Evolutionary conservation across 257 asterid genomes (phyloP).

Genomic region (Solanum virginianum): DNA sequence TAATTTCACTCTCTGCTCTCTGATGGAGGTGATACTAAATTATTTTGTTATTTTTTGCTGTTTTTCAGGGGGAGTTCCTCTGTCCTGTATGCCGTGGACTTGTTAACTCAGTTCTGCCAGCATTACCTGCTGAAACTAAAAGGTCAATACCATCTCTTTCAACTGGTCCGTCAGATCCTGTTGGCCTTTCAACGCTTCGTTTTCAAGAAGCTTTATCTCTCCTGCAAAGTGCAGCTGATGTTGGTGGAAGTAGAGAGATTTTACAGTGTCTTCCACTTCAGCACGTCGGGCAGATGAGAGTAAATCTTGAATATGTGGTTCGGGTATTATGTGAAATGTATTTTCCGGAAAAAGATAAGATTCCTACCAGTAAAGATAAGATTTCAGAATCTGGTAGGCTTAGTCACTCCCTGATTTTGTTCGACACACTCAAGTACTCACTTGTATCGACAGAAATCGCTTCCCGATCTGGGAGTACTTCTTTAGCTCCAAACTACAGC

Average conservation of each 20-base stretch:
- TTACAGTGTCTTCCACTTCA: slow-evolving; percentile 48
- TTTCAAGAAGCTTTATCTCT: slow-evolving; percentile 56
- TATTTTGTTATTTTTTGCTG: slow-evolving; percentile 7
- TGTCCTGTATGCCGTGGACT: slow-evolving; percentile 99
- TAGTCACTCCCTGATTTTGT: slow-evolving; percentile 54
- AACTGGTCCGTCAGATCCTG: slow-evolving; percentile 12
- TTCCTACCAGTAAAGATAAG: slow-evolving; percentile 60
- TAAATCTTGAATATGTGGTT: slow-evolving; percentile 51
- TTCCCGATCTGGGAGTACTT: slow-evolving; percentile 64
- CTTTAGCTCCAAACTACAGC: slow-evolving; percentile 57
- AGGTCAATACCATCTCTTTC: slow-evolving; percentile 20
- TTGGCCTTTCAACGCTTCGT: slow-evolving; percentile 20
- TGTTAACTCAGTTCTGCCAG: slow-evolving; percentile 77
- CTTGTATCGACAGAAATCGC: slow-evolving; percentile 81
- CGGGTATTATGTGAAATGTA: slow-evolving; percentile 59
- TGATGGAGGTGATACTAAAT: not conserved
- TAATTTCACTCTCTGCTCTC: not conserved
- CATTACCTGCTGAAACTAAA: slow-evolving; percentile 33
- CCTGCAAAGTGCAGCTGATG: slow-evolving; percentile 47
- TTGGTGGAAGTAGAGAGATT: slow-evolving; percentile 34
- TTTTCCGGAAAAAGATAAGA: slow-evolving; percentile 58
- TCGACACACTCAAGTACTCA: slow-evolving; percentile 84
- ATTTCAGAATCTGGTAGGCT: slow-evolving; percentile 55
- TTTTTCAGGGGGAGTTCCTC: slow-evolving; percentile 87
- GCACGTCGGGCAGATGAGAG: slow-evolving; percentile 28